These are phyloP conservation scores for Penicillium crustosum DNA, from an alignment of 2,329 filamentous ascomycete genomes.

Conservation along the genomic window DNA sequence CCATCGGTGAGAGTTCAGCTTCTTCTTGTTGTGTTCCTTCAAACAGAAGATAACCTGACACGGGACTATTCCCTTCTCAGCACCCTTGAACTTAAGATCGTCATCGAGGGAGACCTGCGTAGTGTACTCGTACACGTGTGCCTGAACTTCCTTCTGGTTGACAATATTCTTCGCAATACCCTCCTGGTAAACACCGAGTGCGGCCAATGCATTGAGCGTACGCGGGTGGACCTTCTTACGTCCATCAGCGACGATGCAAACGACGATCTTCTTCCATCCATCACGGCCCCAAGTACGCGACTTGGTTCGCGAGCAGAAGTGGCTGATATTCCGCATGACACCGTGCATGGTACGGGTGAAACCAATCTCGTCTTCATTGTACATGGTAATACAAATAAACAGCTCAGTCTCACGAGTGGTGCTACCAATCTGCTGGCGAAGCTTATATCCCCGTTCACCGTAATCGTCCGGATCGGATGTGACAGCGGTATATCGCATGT, in stretches of 20 bases:
- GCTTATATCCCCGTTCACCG: slow-evolving; percentile 80
- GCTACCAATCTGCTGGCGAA: slow-evolving; percentile 84
- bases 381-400: slow-evolving; percentile 98
- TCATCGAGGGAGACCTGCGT: slow-evolving; percentile 95
- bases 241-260: slow-evolving; percentile 93
- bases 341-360: slow-evolving; percentile 99
- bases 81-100: slow-evolving; percentile 97
- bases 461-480: slow-evolving; percentile 97
- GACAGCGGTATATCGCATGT: slow-evolving; percentile 98
- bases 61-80: slow-evolving; percentile 97
- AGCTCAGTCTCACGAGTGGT: slow-evolving; percentile 88
- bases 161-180: slow-evolving; percentile 98
- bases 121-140: slow-evolving; percentile 98
- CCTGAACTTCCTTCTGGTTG: slow-evolving; percentile 92
- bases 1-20: slow-evolving; percentile 97
- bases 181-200: slow-evolving; percentile 97
- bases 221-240: slow-evolving; percentile 90
- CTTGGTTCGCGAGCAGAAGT: slow-evolving; percentile 90
- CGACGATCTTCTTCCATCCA: slow-evolving; percentile 98
- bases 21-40: slow-evolving; percentile 96
- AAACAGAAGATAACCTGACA: slow-evolving; percentile 98
- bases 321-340: slow-evolving; percentile 96
- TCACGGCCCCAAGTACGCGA: slow-evolving; percentile 95
- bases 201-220: slow-evolving; percentile 89
- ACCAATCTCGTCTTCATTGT: slow-evolving; percentile 95